Conservation (phyloP, 495 filamentous ascomycete species). For the Neurospora tetrasperma region DNA sequence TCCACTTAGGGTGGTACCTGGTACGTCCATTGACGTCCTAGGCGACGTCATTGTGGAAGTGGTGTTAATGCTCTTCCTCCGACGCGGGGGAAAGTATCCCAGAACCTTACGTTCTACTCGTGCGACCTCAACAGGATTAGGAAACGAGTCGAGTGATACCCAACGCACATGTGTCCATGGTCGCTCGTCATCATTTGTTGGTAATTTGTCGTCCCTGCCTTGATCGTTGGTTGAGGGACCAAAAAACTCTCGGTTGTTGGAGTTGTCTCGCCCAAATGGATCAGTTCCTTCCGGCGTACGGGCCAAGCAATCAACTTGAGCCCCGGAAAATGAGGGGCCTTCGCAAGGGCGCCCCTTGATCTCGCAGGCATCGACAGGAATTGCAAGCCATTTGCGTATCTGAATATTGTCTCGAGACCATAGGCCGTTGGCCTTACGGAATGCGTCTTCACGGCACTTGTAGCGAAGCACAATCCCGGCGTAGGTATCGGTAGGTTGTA, state of each 20-base stretch:
- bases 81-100: slow-evolving; percentile 83
- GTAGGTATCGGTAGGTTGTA: slow-evolving; percentile 71
- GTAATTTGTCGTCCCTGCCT: slow-evolving; percentile 2
- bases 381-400: slow-evolving; percentile 62
- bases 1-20: slow-evolving; percentile 27
- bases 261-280: slow-evolving; percentile 15
- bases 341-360: slow-evolving; percentile 62
- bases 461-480: slow-evolving; percentile 85
- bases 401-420: slow-evolving; percentile 92
- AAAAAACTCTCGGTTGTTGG: slow-evolving; percentile 28
- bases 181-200: slow-evolving; percentile 30
- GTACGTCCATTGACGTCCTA: slow-evolving; percentile 51
- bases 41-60: slow-evolving; percentile 50
- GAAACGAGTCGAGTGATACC: slow-evolving; percentile 65
- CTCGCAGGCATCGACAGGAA: slow-evolving; percentile 85
- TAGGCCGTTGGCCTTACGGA: slow-evolving; percentile 80
- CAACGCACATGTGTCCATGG: slow-evolving; percentile 81
- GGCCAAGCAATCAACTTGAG: slow-evolving; percentile 36
- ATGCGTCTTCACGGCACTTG: slow-evolving; percentile 66
- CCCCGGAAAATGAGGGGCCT: slow-evolving; percentile 21
- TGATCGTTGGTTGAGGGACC: slow-evolving; percentile 18
- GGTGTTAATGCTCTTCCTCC: slow-evolving; percentile 61
- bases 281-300: slow-evolving; percentile 30
- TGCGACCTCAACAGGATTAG: slow-evolving; percentile 69
- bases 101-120: slow-evolving; percentile 70